Evolutionary conservation across 2,329 filamentous ascomycete genomes (phyloP).

Genomic region (Ophiostoma australiae): DNA sequence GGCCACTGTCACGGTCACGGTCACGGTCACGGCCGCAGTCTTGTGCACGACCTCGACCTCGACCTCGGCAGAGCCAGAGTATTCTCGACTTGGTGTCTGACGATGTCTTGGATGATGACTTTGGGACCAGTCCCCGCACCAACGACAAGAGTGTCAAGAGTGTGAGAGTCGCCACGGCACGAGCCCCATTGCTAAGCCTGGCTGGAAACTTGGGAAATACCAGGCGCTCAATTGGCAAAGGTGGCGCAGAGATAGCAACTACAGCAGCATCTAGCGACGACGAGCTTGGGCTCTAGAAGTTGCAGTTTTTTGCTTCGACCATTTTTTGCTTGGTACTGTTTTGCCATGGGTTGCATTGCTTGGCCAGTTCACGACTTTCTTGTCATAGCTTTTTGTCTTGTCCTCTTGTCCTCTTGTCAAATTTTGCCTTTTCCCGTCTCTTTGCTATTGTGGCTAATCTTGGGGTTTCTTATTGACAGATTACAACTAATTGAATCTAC

Average conservation of each 20-base stretch:
- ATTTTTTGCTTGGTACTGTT: background rate
- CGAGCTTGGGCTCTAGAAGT: background rate
- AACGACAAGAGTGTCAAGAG: background rate
- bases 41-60: background rate
- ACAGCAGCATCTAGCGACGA: conserved; percentile 8
- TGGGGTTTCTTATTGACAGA: background rate
- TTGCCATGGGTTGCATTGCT: background rate
- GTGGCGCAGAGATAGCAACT: background rate
- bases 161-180: background rate
- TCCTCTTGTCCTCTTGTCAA: background rate
- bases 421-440: background rate
- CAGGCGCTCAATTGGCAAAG: background rate
- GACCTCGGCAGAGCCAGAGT: background rate
- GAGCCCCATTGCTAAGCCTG: background rate
- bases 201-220: background rate
- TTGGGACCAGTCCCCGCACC: background rate
- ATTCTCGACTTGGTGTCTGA: conserved; percentile 11
- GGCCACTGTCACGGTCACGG: background rate
- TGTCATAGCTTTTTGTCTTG: background rate
- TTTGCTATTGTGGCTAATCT: background rate
- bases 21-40: too few species aligned
- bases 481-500: background rate
- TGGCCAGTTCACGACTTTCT: background rate
- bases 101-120: background rate
- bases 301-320: background rate